Conservation (phyloP, 345 rosid species). For the Turnera subulata region DNA sequence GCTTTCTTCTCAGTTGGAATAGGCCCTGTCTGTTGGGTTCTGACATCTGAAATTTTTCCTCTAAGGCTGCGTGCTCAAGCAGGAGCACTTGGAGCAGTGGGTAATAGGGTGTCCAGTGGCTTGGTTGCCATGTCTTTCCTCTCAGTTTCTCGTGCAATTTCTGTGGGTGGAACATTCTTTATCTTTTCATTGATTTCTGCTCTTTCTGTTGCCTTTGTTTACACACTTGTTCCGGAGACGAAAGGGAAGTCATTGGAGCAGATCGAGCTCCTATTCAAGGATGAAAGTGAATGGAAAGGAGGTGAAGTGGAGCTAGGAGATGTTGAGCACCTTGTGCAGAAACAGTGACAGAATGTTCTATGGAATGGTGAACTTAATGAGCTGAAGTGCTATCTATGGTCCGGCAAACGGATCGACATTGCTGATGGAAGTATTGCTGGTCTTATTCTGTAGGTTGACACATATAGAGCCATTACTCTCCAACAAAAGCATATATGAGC, state of each 20-base stretch:
- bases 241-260: slow-evolving; percentile 81
- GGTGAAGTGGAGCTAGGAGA: slow-evolving; percentile 66
- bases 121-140: slow-evolving; percentile 80
- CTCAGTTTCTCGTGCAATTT: slow-evolving; percentile 50
- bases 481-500: too few species aligned
- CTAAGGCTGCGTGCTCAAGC: slow-evolving; percentile 77
- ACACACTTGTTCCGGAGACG: slow-evolving; percentile 63
- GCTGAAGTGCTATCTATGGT: not conserved
- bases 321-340: slow-evolving; percentile 64
- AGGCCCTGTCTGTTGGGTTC: slow-evolving; percentile 79
- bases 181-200: slow-evolving; percentile 53
- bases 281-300: slow-evolving; percentile 31
- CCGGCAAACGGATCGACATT: too few species aligned
- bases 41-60: slow-evolving; percentile 81
- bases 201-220: slow-evolving; percentile 58
- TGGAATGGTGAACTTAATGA: not conserved
- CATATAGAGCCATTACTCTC: too few species aligned
- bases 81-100: slow-evolving; percentile 69
- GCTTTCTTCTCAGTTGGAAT: slow-evolving; percentile 82
- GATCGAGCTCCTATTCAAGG: slow-evolving; percentile 56
- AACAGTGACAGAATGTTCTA: slow-evolving; percentile 17
- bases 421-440: too few species aligned
- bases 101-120: slow-evolving; percentile 74
- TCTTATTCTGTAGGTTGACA: too few species aligned
- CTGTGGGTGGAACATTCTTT: slow-evolving; percentile 65